phyloP scores from a whole-genome alignment of 2,329 filamentous ascomycete species.

The Chaetomium strumarium region DNA sequence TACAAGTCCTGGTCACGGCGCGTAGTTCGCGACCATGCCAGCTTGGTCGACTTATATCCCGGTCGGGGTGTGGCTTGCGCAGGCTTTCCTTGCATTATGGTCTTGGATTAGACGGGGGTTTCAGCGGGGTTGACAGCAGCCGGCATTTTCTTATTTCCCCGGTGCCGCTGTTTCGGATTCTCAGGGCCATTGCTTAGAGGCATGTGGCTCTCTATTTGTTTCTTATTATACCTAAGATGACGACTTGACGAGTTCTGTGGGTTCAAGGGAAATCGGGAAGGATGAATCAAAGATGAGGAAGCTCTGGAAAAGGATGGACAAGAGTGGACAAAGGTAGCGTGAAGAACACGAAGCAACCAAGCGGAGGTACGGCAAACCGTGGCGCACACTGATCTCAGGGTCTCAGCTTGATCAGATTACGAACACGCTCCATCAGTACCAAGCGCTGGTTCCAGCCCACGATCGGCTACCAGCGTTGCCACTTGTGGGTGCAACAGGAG shows the following conservation, averaged over 20 bases:
- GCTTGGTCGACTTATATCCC: constrained; percentile 10
- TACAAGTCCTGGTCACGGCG: background rate
- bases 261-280: constrained; percentile 9
- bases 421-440: no score
- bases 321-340: background rate
- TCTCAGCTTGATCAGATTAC: no score
- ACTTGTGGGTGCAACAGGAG: background rate
- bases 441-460: no score
- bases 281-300: constrained; percentile 17
- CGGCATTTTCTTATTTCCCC: constrained; percentile 9
- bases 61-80: constrained; percentile 11
- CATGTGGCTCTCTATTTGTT: constrained; percentile 9
- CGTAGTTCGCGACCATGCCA: background rate
- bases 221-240: constrained; percentile 16
- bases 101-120: constrained; percentile 2
- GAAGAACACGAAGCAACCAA: background rate
- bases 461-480: no score
- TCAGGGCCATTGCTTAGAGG: constrained; percentile 2
- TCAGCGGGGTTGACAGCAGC: background rate
- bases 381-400: no score
- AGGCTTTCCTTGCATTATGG: background rate
- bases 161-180: constrained; percentile 3
- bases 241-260: constrained; percentile 23
- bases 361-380: no score
- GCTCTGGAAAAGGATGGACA: background rate